Evolutionary conservation across 352 stramenopile genomes (phyloP).

Genomic region (Phytophthora meadii): DNA sequence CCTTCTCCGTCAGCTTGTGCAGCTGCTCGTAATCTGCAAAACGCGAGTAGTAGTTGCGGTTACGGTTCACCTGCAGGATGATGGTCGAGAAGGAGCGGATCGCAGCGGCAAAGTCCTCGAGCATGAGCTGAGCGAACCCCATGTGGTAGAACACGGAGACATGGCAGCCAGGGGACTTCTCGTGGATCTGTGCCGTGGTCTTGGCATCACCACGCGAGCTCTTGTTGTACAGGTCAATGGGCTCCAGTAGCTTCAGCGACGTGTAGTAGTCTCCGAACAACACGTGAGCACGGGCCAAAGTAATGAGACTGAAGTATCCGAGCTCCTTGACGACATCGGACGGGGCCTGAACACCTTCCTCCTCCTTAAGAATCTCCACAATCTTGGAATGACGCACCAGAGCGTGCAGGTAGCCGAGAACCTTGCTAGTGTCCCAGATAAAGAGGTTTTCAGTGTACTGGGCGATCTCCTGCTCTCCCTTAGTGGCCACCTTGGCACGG

Average conservation of each 20-base stretch:
- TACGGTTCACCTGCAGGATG: conserved; percentile 90
- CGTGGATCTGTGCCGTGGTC: conserved; percentile 84
- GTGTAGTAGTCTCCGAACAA: conserved; percentile 97
- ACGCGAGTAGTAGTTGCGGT: conserved; percentile 91
- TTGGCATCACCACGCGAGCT: conserved; percentile 56
- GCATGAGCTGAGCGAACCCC: conserved; percentile 97
- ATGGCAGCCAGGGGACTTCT: conserved; percentile 92
- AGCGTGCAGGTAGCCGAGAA: conserved; percentile 96
- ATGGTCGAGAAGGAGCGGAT: conserved; percentile 90
- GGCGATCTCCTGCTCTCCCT: conserved; percentile 65
- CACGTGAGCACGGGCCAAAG: conserved; percentile 95
- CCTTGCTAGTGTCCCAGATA: conserved; percentile 96
- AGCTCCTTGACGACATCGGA: conserved; percentile 89
- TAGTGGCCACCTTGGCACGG: conserved; percentile 82
- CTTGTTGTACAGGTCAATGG: conserved; percentile 92
- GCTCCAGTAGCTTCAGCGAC: conserved; percentile 92
- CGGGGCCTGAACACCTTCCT: conserved; percentile 48
- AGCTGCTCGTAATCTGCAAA: conserved; percentile 95
- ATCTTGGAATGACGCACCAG: conserved; percentile 94
- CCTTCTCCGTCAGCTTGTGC: conserved; percentile 95
- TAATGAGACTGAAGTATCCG: conserved; percentile 96
- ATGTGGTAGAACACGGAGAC: conserved; percentile 98
- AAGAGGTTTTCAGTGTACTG: conserved; percentile 80
- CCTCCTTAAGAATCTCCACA: conserved; percentile 82
- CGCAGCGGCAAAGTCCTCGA: conserved; percentile 96